These are phyloP conservation scores for Colletotrichum sojae DNA, from an alignment of 2,329 filamentous ascomycete genomes.

Conservation along the genomic window DNA sequence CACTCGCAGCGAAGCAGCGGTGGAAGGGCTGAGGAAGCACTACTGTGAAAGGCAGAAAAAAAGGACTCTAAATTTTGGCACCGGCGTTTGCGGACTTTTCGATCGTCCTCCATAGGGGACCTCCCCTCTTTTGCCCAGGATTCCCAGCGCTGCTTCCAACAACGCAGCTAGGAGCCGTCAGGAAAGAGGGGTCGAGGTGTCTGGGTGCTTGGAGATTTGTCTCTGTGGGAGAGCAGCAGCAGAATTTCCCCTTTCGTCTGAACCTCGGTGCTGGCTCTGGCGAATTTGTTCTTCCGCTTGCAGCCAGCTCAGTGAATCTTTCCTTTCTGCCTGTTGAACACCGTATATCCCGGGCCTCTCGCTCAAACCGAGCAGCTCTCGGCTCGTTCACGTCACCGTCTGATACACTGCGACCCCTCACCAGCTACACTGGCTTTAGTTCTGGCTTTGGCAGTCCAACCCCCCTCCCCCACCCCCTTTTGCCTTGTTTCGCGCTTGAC, in stretches of 20 bases:
- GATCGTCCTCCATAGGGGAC: conserved; percentile 24
- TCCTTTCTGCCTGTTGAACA: background rate
- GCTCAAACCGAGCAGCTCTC: conserved; percentile 10
- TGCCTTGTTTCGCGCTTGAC: conserved; percentile 27
- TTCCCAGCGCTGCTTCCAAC: conserved; percentile 21
- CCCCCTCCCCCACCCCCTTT: conserved; percentile 11
- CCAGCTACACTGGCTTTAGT: background rate
- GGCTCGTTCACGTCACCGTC: conserved; percentile 7
- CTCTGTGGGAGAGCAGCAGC: background rate
- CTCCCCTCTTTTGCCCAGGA: conserved; percentile 3
- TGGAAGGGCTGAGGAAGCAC: conserved; percentile 17
- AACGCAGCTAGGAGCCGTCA: background rate
- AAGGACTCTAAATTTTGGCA: conserved; percentile 4
- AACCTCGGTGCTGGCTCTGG: conserved; percentile 5
- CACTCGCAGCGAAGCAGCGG: background rate
- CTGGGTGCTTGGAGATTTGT: conserved; percentile 1
- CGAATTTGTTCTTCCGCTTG: too few relatives aligned
- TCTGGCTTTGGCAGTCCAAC: background rate
- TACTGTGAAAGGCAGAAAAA: background rate
- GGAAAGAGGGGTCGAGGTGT: background rate
- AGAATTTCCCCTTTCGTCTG: background rate
- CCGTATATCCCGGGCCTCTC: conserved; percentile 1
- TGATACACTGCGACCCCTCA: conserved; percentile 26
- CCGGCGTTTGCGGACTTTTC: conserved; percentile 34
- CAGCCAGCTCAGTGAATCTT: background rate